Evolutionary conservation across 176 grass and related monocot genomes (phyloP).

Genomic region (Hordeum vulgare): DNA sequence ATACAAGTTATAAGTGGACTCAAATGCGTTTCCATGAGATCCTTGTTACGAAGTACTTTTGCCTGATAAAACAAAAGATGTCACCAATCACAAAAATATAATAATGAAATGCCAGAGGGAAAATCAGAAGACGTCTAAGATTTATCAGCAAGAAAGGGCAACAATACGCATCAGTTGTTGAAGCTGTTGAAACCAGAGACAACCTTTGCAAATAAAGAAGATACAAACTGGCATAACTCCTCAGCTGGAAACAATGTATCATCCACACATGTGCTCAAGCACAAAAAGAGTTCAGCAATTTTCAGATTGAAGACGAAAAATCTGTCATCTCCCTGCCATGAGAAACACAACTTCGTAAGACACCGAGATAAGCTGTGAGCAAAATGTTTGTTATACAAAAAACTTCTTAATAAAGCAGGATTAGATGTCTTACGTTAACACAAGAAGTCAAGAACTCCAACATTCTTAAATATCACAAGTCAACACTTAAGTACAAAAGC

Average conservation of each 20-base stretch:
- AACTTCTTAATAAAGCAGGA: slow-evolving; percentile 8
- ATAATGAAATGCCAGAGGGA: neutral
- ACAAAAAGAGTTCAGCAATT: slow-evolving; percentile 69
- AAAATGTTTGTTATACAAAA: neutral
- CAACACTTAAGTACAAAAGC: neutral
- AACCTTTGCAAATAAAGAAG: slow-evolving; percentile 45
- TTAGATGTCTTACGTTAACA: neutral
- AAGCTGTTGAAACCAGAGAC: neutral
- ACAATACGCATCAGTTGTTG: neutral
- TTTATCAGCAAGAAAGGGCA: neutral
- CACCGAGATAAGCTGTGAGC: neutral
- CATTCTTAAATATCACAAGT: neutral
- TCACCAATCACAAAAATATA: neutral
- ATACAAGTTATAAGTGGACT: slow-evolving; percentile 40
- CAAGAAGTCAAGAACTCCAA: neutral
- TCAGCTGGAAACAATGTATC: slow-evolving; percentile 35
- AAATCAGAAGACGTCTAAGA: neutral
- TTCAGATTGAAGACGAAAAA: slow-evolving; percentile 60
- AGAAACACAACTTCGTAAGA: slow-evolving; percentile 14
- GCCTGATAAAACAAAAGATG: slow-evolving; percentile 8
- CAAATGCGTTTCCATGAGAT: slow-evolving; percentile 56
- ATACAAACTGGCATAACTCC: slow-evolving; percentile 57
- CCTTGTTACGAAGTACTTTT: slow-evolving; percentile 46
- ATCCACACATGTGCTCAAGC: slow-evolving; percentile 40
- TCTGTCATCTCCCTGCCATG: slow-evolving; percentile 63